Evolutionary conservation across 2,329 filamentous ascomycete species (phyloP), one percentile per base, ranked within the genome.

Genomic region (Aspergillus pseudoglaucus): DNA sequence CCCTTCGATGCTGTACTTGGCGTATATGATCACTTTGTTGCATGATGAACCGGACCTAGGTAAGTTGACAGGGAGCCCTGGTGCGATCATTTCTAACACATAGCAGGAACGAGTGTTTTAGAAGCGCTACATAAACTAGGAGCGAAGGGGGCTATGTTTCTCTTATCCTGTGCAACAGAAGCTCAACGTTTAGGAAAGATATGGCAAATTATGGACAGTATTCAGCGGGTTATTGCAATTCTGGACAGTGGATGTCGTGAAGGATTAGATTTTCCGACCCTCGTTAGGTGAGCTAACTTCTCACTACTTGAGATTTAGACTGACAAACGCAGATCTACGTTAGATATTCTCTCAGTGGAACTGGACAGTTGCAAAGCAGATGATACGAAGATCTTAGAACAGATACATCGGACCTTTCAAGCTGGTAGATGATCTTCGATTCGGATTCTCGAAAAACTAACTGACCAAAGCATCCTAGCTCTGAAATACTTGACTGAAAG

Each of bases 161-260:
- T 96, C 1, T 89, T 90, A 54, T 87, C 88, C 1, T 95, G 90
- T 57, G 80, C 88, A 18, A 71, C 88, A 23, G 88, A 94, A 63
- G 85, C 88, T 2, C 83, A 90, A 44, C 74, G 81, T 52, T 71
- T 73, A 1, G 81, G 82, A 0, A 80, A 88, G 51, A 82, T 78
- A 44, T 53, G 71, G 0, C 81, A 84, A 53, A 79, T 83, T 2
- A 69, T 84, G 10, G 64, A 73, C 25, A 78, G 80, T 9, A 63
- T 90, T 42, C 79, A 80, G 54, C 73, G 77, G 49, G 71, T 89
- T 1, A 69, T 86, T 12, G 74, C 81, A 23, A 79, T 76, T 45
- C 75, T 77, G 49, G 72, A 80, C 20, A 72, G 75, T 45, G 67
- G 60, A 41, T 63, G 69, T 4, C 70, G 78, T 2, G 63, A 70